Evolutionary conservation across 345 rosid species (phyloP).

Genomic region (Aurinia saxatilis): DNA sequence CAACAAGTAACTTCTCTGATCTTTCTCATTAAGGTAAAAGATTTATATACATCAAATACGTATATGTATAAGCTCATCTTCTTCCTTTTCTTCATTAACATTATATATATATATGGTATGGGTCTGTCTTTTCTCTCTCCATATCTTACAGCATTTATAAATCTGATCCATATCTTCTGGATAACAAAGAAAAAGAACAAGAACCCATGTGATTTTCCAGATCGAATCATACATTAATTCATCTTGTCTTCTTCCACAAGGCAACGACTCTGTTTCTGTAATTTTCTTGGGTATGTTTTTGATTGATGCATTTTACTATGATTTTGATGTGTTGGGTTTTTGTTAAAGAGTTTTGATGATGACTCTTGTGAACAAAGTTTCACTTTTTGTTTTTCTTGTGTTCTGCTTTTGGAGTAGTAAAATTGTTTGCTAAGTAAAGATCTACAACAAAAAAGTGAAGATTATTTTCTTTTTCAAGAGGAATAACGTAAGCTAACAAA

Average conservation of each 20-base stretch:
- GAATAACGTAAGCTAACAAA: constrained; percentile 22
- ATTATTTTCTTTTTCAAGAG: not conserved
- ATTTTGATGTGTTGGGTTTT: not conserved
- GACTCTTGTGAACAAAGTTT: constrained; percentile 2
- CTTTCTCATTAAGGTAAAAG: too few species aligned
- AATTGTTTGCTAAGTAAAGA: constrained; percentile 22
- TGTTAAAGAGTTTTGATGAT: not conserved
- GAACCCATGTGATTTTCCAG: not conserved
- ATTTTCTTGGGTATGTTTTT: not conserved
- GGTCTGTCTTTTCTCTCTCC: not conserved
- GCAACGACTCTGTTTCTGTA: not conserved
- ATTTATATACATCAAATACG: too few species aligned
- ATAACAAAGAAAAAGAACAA: not conserved
- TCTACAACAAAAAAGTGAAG: not conserved
- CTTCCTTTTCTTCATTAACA: not conserved
- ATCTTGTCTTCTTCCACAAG: not conserved
- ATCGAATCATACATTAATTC: not conserved
- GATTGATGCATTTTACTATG: not conserved
- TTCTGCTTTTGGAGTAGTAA: constrained; percentile 4
- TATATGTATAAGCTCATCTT: too few species aligned
- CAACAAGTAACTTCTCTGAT: not conserved
- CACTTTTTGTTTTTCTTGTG: not conserved
- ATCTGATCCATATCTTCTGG: constrained; percentile 7
- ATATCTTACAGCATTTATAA: not conserved
- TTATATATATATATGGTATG: not conserved